phyloP scores from a whole-genome alignment of 176 grass and related monocot genomes.

The Pontederia crassipes region DNA sequence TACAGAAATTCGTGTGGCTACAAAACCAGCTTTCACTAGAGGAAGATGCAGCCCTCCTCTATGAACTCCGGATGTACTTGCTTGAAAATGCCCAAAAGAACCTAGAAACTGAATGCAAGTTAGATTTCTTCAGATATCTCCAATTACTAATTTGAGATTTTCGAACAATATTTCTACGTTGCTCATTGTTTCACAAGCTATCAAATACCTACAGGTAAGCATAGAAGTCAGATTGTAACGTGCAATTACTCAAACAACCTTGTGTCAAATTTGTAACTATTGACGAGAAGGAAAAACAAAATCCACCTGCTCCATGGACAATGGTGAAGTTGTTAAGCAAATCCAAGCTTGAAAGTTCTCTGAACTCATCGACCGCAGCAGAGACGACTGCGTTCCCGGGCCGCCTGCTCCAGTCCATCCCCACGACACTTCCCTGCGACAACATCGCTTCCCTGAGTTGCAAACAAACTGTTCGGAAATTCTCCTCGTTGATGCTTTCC shows the following conservation, averaged over 20 bases:
- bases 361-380: conserved; percentile 26
- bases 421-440: conserved; percentile 21
- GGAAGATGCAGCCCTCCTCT: conserved; percentile 70
- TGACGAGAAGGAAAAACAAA: conserved; percentile 1
- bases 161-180: not conserved
- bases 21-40: conserved; percentile 85
- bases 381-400: conserved; percentile 31
- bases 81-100: conserved; percentile 98
- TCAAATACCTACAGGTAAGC: no score
- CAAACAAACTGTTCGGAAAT: conserved; percentile 46
- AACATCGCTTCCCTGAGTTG: conserved; percentile 72
- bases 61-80: conserved; percentile 85
- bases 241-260: not conserved
- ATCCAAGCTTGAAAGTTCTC: conserved; percentile 16
- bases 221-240: no score
- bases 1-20: conserved; percentile 96
- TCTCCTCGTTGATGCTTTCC: conserved; percentile 57
- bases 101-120: conserved; percentile 29
- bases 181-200: no score
- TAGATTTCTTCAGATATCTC: not conserved
- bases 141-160: not conserved
- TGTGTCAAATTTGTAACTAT: not conserved
- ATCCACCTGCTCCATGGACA: conserved; percentile 76
- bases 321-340: conserved; percentile 64
- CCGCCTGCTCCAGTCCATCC: conserved; percentile 81